Evolutionary conservation across 306 rosid genomes (phyloP).

Genomic region (Quercus cerris): DNA sequence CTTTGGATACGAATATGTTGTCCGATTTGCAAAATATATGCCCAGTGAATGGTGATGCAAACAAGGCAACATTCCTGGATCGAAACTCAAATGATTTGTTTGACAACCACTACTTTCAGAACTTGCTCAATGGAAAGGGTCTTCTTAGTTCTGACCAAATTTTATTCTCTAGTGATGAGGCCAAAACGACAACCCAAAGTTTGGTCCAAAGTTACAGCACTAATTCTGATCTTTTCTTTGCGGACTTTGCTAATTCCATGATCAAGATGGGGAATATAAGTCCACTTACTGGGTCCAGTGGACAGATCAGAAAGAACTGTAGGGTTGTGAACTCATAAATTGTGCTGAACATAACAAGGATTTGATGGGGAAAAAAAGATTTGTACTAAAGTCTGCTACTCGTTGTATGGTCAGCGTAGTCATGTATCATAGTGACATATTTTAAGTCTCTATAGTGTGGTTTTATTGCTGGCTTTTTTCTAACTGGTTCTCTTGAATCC

Average conservation of each 20-base stretch:
- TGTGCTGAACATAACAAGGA: not conserved
- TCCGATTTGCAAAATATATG: constrained; percentile 61
- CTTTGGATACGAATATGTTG: constrained; percentile 48
- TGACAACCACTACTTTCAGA: constrained; percentile 76
- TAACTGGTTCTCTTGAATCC: too few species aligned
- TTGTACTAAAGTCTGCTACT: too few species aligned
- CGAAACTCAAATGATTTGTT: constrained; percentile 69
- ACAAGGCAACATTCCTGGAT: constrained; percentile 47
- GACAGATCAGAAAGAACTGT: constrained; percentile 77
- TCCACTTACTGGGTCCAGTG: constrained; percentile 61
- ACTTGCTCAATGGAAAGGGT: constrained; percentile 56
- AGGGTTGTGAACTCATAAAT: constrained; percentile 44
- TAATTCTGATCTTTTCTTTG: constrained; percentile 35
- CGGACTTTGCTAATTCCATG: constrained; percentile 67
- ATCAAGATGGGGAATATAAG: constrained; percentile 73
- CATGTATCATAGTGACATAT: not conserved
- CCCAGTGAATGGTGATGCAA: constrained; percentile 61
- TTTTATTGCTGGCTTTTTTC: not conserved
- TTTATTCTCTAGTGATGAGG: constrained; percentile 43
- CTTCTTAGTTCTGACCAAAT: constrained; percentile 80
- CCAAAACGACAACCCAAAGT: constrained; percentile 44
- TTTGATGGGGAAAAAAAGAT: too few species aligned
- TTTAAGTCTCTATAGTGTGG: not conserved
- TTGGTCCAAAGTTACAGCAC: constrained; percentile 56
- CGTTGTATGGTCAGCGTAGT: not conserved